These are phyloP conservation scores for Debaryomyces udenii DNA, from an alignment of 1,139 yeast species.

Conservation along the genomic window DNA sequence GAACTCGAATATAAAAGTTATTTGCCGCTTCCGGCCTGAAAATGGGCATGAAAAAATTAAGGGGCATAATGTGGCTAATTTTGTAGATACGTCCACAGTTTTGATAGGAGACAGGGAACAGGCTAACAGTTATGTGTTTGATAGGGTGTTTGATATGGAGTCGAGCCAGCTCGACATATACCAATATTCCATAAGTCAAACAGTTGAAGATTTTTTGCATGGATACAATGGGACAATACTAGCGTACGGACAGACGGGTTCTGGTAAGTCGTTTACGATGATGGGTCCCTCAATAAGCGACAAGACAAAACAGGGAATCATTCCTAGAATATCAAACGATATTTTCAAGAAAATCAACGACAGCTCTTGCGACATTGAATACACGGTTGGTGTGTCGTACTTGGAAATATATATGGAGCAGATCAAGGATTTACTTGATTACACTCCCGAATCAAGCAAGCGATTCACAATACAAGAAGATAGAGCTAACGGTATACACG, in stretches of 20 bases:
- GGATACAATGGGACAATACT: constrained; percentile 87
- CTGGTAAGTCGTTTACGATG: constrained; percentile 89
- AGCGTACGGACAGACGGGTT: constrained; percentile 89
- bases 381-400: constrained; percentile 69
- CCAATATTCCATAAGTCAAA: constrained; percentile 57
- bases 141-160: constrained; percentile 58
- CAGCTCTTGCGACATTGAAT: constrained; percentile 60
- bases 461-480: constrained; percentile 68
- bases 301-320: constrained; percentile 53
- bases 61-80: constrained; percentile 24
- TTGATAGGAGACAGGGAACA: constrained; percentile 33
- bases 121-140: constrained; percentile 58
- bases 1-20: constrained; percentile 55
- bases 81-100: constrained; percentile 34
- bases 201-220: constrained; percentile 67
- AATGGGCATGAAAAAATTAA: constrained; percentile 33
- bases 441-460: constrained; percentile 14
- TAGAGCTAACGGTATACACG: constrained; percentile 66
- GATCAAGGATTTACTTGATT: constrained; percentile 59
- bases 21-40: constrained; percentile 67
- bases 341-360: constrained; percentile 60
- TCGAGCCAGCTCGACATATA: constrained; percentile 64
- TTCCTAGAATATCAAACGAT: constrained; percentile 72
- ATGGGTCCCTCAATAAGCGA: constrained; percentile 61
- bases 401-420: constrained; percentile 86